Percentiles rank a stretch among this genome's conserved stretches.
These are phyloP conservation scores for Saccharomyces hybrid DNA, from an alignment of 1,139 yeast genomes.

Conservation along the genomic window DNA sequence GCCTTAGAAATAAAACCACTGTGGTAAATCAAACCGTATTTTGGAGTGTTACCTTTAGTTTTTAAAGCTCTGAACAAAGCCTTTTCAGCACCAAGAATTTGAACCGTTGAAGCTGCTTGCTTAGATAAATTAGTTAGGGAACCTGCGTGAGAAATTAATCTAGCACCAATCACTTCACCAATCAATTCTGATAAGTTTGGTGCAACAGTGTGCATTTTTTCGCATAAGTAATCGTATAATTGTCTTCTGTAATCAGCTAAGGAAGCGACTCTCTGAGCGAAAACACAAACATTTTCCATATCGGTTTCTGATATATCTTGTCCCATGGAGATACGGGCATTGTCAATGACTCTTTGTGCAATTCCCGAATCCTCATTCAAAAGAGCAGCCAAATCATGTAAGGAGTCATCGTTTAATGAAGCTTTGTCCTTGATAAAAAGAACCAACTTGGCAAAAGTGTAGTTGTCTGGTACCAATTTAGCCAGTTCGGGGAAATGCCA, in stretches of 20 bases:
- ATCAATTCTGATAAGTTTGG: conserved; percentile 94
- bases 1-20: conserved; percentile 97
- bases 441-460: conserved; percentile 76
- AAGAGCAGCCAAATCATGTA: conserved; percentile 82
- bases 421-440: conserved; percentile 82
- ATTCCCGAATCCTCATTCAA: conserved; percentile 89
- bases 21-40: conserved; percentile 95
- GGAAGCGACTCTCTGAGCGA: conserved; percentile 91
- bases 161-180: conserved; percentile 98
- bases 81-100: conserved; percentile 97
- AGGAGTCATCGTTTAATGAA: conserved; percentile 69
- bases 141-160: conserved; percentile 97
- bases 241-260: conserved; percentile 89
- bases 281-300: conserved; percentile 79
- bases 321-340: conserved; percentile 97
- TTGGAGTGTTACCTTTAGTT: conserved; percentile 97
- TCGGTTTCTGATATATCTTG: conserved; percentile 94
- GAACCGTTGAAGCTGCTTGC: conserved; percentile 98
- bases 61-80: conserved; percentile 97
- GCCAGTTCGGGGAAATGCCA: conserved; percentile 99
- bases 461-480: conserved; percentile 87
- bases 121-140: conserved; percentile 91
- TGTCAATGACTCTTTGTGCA: conserved; percentile 86
- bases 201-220: conserved; percentile 96
- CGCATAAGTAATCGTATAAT: conserved; percentile 77